Conservation (phyloP, 2,329 filamentous ascomycete species). For the Tolypocladium pustulatum region DNA sequence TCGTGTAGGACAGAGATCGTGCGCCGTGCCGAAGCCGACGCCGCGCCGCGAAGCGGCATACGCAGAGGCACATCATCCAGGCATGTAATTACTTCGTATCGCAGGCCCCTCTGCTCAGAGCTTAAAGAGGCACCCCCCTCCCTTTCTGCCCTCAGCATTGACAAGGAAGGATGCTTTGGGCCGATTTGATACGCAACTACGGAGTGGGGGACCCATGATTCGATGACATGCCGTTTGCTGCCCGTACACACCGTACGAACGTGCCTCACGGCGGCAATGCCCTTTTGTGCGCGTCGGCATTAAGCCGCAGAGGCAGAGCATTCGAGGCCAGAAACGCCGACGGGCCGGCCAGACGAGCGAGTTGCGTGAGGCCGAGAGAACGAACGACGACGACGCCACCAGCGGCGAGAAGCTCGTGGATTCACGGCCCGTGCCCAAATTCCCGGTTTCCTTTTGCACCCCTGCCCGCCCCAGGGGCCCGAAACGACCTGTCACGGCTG, state of each 20-base stretch:
- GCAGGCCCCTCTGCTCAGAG: background rate
- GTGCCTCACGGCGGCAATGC: background rate
- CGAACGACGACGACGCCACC: background rate
- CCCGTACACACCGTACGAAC: background rate
- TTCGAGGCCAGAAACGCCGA: background rate
- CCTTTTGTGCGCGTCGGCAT: background rate
- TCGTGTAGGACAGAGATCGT: conserved; percentile 4
- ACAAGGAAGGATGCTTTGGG: background rate
- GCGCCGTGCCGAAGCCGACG: background rate
- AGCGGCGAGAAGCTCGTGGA: background rate
- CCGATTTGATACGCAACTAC: background rate
- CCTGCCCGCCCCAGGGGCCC: background rate
- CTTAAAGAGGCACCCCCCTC: background rate
- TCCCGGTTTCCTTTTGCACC: conserved; percentile 4
- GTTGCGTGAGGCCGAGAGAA: background rate
- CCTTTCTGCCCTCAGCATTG: background rate
- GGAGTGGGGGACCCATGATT: background rate
- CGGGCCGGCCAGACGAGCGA: background rate
- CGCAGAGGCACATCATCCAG: background rate
- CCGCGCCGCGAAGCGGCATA: background rate
- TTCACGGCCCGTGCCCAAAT: background rate
- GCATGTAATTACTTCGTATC: background rate
- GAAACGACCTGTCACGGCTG: background rate
- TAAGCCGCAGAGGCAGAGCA: background rate
- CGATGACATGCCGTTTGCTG: background rate